phyloP scores from a whole-genome alignment of 371 early-diverging fungal genomes.

The Chytridium lagenaria region DNA sequence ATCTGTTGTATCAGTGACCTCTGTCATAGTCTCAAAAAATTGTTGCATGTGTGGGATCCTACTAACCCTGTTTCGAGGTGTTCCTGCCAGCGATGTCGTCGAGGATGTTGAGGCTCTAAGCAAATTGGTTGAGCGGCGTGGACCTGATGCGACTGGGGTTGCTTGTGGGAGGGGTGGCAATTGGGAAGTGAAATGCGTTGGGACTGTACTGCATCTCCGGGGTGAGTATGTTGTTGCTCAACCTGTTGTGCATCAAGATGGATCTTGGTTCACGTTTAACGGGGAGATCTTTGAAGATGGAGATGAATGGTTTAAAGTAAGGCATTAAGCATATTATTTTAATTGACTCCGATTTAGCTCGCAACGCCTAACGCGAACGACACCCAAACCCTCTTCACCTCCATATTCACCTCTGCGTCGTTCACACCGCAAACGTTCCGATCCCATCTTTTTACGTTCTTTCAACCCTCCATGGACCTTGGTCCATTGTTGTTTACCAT shows the following conservation, averaged over 20 bases:
- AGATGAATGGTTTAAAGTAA: neutral
- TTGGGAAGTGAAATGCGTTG: conserved; percentile 48
- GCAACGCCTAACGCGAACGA: conserved; percentile 60
- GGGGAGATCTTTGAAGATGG: conserved; percentile 52
- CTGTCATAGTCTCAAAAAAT: neutral
- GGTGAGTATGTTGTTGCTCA: conserved; percentile 49
- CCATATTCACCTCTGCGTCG: conserved; percentile 1
- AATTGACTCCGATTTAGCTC: conserved; percentile 65
- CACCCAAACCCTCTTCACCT: conserved; percentile 1
- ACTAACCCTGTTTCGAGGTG: neutral
- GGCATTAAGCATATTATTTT: no score
- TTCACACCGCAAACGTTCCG: conserved; percentile 17
- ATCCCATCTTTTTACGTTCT: conserved; percentile 16
- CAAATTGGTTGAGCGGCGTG: neutral
- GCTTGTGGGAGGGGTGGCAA: neutral
- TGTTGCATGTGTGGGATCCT: conserved; percentile 12
- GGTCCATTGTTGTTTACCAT: conserved; percentile 38
- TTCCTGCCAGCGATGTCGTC: neutral
- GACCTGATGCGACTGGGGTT: neutral
- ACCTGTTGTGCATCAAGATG: conserved; percentile 38
- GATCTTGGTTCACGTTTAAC: conserved; percentile 68
- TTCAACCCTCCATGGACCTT: conserved; percentile 28
- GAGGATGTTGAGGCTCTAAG: neutral
- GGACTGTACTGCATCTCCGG: conserved; percentile 81
- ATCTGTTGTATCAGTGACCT: neutral